Evolutionary conservation across 2,329 filamentous ascomycete genomes (phyloP), one percentile per base, ranked within the genome.

Genomic region (Arachnopeziza araneosa): DNA sequence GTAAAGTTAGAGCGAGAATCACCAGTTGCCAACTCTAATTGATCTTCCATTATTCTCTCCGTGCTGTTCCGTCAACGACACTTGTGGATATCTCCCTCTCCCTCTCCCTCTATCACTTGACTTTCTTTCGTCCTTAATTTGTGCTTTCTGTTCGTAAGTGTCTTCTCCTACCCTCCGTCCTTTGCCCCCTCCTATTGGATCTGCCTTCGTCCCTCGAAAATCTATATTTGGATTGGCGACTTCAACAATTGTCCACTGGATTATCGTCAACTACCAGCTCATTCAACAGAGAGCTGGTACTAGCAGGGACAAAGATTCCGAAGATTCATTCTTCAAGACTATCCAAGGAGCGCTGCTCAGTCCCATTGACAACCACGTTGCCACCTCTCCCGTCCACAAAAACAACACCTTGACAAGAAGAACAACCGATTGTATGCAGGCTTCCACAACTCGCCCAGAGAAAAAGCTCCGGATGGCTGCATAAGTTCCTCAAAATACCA

Each of bases 401-500:
- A 17, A 17, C 50, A 24, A 32, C 23, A 44, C 30, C 14, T 32
- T 24, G 8, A 36, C 19, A 10, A 23, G 26, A 52, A 36, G 26
- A 24, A 36, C 22, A 4, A 24, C 52, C 23, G 24, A 60, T 51
- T 64, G 53, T 57, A 66, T 66, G 63, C 64, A 64, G 60, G 49
- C 52, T 24, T 30, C 57, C 59, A 61, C 62, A 36, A 59, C 59
- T 64, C 56, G 52, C 61, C 56, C 51, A 24, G 24, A 48, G 60
- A 60, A 52, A 59, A 57, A 48, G 60, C 62, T 60, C 58, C 67
- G 68, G 67, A 66, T 60, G 62, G 14, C 60, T 67, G 68, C 66
- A 68, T 67, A 59, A 59, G 49, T 59, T 52, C 30, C 63, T 62
- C 58, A 63, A 62, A 56, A 22, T 51, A 44, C 66, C 61, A 63